Percentiles rank a stretch among this genome's conserved stretches.
Conservation (phyloP, 1,284 basidiomycete genomes). For the Cryptococcus hybrid region DNA sequence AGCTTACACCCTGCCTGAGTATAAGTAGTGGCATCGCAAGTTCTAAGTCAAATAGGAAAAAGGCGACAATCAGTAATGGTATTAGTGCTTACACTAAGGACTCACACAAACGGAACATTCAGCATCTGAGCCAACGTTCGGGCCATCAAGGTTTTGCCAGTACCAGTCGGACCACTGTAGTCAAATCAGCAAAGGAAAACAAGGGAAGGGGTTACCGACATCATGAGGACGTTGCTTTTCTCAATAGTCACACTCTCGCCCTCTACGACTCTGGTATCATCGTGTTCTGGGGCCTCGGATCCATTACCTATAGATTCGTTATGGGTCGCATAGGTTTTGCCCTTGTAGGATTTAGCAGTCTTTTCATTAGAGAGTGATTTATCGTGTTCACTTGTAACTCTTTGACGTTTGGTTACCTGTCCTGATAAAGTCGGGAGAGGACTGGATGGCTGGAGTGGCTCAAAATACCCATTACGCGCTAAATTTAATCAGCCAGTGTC, state of each 20-base stretch:
- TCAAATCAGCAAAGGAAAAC: neutral
- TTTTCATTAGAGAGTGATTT: neutral
- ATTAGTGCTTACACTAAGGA: neutral
- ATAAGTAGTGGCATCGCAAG: slow-evolving; percentile 52
- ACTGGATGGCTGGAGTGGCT: slow-evolving; percentile 48
- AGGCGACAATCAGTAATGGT: neutral
- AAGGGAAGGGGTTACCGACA: slow-evolving; percentile 55
- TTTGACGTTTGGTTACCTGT: slow-evolving; percentile 20
- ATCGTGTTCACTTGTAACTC: neutral
- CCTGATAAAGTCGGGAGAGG: slow-evolving; percentile 49
- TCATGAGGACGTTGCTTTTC: slow-evolving; percentile 88
- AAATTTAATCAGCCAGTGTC: slow-evolving; percentile 17
- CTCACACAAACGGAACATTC: slow-evolving; percentile 80
- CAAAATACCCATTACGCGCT: slow-evolving; percentile 44
- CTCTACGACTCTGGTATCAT: neutral
- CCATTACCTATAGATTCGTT: neutral
- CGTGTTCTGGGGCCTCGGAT: neutral
- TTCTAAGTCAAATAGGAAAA: slow-evolving; percentile 15
- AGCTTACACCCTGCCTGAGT: slow-evolving; percentile 52
- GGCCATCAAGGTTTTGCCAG: slow-evolving; percentile 83
- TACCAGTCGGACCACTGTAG: slow-evolving; percentile 47
- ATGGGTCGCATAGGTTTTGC: neutral
- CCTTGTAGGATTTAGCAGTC: neutral
- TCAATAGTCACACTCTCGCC: slow-evolving; percentile 58
- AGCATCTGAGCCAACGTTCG: slow-evolving; percentile 79